phyloP scores from a whole-genome alignment of 2,329 filamentous ascomycete species.

The Fusarium secorum region DNA sequence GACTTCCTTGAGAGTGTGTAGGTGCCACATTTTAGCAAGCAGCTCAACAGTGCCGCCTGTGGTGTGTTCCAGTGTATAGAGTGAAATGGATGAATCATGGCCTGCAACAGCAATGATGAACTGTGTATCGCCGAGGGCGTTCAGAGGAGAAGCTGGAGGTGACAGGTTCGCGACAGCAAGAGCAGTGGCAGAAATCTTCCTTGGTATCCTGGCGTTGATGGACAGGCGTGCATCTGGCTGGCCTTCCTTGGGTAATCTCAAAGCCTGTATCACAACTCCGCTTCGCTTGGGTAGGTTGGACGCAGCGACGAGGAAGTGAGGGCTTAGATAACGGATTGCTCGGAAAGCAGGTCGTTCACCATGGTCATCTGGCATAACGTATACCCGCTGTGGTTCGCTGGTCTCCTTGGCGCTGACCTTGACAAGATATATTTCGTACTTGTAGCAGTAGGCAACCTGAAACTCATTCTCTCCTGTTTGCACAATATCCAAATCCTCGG shows the following conservation, averaged over 20 bases:
- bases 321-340: constrained; percentile 65
- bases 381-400: constrained; percentile 62
- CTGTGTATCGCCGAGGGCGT: constrained; percentile 70
- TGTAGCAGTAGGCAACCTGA: constrained; percentile 80
- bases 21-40: constrained; percentile 60
- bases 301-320: constrained; percentile 64
- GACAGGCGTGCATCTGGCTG: constrained; percentile 57
- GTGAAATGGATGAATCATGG: constrained; percentile 78
- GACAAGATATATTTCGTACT: constrained; percentile 75
- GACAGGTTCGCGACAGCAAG: constrained; percentile 78
- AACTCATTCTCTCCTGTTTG: constrained; percentile 70
- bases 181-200: constrained; percentile 75
- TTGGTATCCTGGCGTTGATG: constrained; percentile 66
- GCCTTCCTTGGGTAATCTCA: constrained; percentile 57
- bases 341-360: constrained; percentile 61
- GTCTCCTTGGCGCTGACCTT: constrained; percentile 59
- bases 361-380: constrained; percentile 61
- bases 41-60: constrained; percentile 56
- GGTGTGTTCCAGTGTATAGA: constrained; percentile 79
- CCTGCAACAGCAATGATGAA: constrained; percentile 82
- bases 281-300: constrained; percentile 66
- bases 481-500: constrained; percentile 73
- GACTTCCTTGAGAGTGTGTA: constrained; percentile 61
- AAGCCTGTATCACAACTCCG: constrained; percentile 64
- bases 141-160: constrained; percentile 58